phyloP scores from a whole-genome alignment of 2,329 filamentous ascomycete genomes.

The Trichothecium roseum region DNA sequence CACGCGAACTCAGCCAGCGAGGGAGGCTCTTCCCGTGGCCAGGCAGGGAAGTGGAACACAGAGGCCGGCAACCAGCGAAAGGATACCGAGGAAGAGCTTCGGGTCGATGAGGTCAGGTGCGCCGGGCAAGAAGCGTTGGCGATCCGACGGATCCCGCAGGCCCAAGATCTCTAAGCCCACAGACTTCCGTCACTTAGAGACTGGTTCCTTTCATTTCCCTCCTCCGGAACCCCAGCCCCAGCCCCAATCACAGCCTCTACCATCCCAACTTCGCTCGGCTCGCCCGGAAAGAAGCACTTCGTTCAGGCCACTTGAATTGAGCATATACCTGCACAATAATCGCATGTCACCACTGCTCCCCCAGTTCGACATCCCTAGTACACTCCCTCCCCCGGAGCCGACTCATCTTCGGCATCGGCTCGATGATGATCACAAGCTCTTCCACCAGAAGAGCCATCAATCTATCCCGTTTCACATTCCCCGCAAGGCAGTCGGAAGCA shows the following conservation, averaged over 20 bases:
- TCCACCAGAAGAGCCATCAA: constrained; percentile 35
- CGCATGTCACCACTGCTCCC: constrained; percentile 46
- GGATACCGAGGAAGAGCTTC: constrained; percentile 10
- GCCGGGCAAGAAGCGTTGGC: constrained; percentile 34
- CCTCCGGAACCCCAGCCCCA: not conserved
- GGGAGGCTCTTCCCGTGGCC: not conserved
- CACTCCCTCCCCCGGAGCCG: constrained; percentile 29
- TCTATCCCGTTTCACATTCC: constrained; percentile 47
- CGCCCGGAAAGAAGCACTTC: constrained; percentile 20
- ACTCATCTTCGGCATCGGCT: constrained; percentile 19
- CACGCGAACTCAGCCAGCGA: not conserved
- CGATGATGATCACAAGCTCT: constrained; percentile 18
- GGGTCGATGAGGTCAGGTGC: constrained; percentile 28
- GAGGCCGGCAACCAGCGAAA: constrained; percentile 6
- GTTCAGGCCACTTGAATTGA: constrained; percentile 47
- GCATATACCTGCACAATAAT: constrained; percentile 32
- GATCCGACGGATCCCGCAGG: constrained; percentile 36
- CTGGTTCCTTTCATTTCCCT: constrained; percentile 30
- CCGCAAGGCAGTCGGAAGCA: constrained; percentile 25
- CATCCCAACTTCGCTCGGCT: constrained; percentile 6
- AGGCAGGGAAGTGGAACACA: constrained; percentile 7
- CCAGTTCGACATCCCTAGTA: constrained; percentile 31
- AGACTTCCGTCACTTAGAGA: constrained; percentile 49
- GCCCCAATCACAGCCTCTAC: not conserved
- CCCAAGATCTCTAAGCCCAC: constrained; percentile 48